Conservation (phyloP, 2,329 filamentous ascomycete species). For the Pseudogymnoascus destructans region DNA sequence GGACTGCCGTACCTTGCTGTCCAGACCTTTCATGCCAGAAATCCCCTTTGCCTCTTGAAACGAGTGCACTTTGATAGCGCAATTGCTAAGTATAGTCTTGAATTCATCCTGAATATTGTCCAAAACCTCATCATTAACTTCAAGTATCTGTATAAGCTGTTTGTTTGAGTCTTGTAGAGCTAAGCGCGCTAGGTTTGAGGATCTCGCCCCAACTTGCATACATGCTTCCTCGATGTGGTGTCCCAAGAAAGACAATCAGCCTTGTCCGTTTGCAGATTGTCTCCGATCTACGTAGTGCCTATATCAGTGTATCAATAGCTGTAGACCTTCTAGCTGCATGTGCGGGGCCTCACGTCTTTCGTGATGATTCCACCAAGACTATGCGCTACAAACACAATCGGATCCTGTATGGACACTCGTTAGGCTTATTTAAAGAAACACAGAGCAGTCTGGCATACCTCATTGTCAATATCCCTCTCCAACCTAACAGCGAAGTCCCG, state of each 20-base stretch:
- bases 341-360: background rate
- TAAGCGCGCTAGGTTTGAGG: conserved; percentile 25
- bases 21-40: conserved; percentile 26
- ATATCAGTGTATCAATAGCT: background rate
- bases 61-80: conserved; percentile 28
- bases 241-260: conserved; percentile 30
- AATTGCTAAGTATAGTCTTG: conserved; percentile 18
- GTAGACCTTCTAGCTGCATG: background rate
- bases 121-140: conserved; percentile 28
- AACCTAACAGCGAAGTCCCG: conserved; percentile 23
- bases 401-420: conserved; percentile 17
- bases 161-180: conserved; percentile 28
- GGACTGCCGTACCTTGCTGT: conserved; percentile 29
- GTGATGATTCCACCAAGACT: conserved; percentile 28
- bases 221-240: conserved; percentile 29
- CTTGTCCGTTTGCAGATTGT: conserved; percentile 22
- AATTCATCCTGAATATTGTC: conserved; percentile 30
- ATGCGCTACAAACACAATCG: conserved; percentile 28
- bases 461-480: conserved; percentile 25
- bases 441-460: conserved; percentile 16
- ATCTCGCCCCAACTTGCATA: conserved; percentile 26
- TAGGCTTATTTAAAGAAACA: background rate
- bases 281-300: conserved; percentile 26
- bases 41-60: conserved; percentile 29
- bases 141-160: conserved; percentile 23